phyloP scores from a whole-genome alignment of 345 rosid genomes.

The Garcia nutans region DNA sequence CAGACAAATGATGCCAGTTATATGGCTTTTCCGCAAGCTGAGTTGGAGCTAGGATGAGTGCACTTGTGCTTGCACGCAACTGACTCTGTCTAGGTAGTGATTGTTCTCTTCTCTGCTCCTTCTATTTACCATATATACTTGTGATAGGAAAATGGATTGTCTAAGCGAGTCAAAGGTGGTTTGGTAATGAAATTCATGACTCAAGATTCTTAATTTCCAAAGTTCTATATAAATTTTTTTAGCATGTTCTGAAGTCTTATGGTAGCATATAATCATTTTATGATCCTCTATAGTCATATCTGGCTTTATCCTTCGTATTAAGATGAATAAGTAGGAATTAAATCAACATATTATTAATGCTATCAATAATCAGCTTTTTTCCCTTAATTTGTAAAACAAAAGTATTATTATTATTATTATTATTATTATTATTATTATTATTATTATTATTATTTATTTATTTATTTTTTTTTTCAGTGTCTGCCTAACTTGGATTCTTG shows the following conservation, averaged over 20 bases:
- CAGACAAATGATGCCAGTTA: slow-evolving; percentile 21
- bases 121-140: slow-evolving; percentile 19
- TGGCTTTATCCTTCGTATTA: not conserved
- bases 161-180: slow-evolving; percentile 33
- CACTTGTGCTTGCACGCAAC: slow-evolving; percentile 14
- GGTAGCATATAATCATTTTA: slow-evolving; percentile 1
- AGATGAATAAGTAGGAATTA: not conserved
- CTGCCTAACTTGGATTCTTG: too few relatives aligned
- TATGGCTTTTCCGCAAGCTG: slow-evolving; percentile 19
- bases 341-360: not conserved
- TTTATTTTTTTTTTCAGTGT: too few relatives aligned
- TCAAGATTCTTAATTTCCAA: slow-evolving; percentile 13
- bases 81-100: slow-evolving; percentile 25
- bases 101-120: slow-evolving; percentile 11
- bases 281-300: not conserved
- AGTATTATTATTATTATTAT: too few relatives aligned
- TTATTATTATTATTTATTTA: too few relatives aligned
- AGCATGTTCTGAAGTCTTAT: slow-evolving; percentile 1
- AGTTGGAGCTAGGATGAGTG: slow-evolving; percentile 17
- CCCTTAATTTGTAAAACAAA: too few relatives aligned
- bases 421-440: too few relatives aligned
- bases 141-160: slow-evolving; percentile 22
- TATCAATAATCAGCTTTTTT: too few relatives aligned
- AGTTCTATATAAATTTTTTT: not conserved
- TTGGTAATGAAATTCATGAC: slow-evolving; percentile 25